These are phyloP conservation scores for Melampsora americana DNA, from an alignment of 1,284 basidiomycete species.

Conservation along the genomic window DNA sequence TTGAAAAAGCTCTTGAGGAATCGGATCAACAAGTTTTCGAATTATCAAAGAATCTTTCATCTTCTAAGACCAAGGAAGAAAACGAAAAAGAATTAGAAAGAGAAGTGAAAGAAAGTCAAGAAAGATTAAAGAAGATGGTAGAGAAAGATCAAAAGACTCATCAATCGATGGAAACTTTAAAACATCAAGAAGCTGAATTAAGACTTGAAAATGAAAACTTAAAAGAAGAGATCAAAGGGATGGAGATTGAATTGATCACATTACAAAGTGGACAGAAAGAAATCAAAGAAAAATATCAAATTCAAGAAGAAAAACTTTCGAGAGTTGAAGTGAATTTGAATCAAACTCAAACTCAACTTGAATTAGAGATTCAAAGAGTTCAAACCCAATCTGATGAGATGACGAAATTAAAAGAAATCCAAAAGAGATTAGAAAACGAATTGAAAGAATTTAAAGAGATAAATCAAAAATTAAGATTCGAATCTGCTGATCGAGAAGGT, in stretches of 20 bases:
- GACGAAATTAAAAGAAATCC: neutral
- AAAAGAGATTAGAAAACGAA: slow-evolving; percentile 26
- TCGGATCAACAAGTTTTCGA: no score
- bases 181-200: neutral
- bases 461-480: slow-evolving; percentile 40
- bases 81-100: no score
- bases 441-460: slow-evolving; percentile 3
- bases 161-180: neutral
- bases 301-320: neutral
- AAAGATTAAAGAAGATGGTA: no score
- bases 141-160: neutral
- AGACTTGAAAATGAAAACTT: neutral
- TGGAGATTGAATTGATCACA: neutral
- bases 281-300: neutral
- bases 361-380: neutral
- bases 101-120: no score
- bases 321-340: neutral
- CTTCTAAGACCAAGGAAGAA: no score
- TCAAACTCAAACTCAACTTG: neutral
- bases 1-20: no score
- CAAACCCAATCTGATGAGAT: neutral
- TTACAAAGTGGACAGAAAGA: neutral
- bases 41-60: no score
- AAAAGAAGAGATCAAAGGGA: neutral
- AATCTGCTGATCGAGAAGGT: slow-evolving; percentile 46